Percentiles rank a stretch among this genome's conserved stretches.
Conservation (phyloP, 2,329 filamentous ascomycete species). For the Corinectria fuckeliana region DNA sequence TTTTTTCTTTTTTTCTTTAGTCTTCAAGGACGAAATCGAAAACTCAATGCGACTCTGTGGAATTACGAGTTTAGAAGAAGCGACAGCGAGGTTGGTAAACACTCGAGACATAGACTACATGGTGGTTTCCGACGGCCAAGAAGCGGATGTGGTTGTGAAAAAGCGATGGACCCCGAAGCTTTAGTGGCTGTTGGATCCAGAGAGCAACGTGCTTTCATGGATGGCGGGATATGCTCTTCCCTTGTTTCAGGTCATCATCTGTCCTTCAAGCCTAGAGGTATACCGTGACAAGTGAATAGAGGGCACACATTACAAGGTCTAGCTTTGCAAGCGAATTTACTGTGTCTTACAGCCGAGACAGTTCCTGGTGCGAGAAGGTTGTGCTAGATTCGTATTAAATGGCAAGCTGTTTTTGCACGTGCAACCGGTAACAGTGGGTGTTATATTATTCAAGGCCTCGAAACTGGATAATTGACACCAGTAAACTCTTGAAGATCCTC, state of each 20-base stretch:
- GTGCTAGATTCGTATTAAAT: background rate
- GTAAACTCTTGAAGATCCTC: slow-evolving; percentile 22
- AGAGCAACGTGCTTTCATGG: background rate
- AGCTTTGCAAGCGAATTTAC: background rate
- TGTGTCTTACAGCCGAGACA: background rate
- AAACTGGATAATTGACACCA: background rate
- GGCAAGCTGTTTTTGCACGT: background rate
- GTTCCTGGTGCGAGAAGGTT: background rate
- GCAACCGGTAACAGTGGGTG: background rate
- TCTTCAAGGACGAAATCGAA: slow-evolving; percentile 37
- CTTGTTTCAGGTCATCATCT: no score
- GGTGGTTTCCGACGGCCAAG: slow-evolving; percentile 17
- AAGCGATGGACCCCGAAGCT: slow-evolving; percentile 1
- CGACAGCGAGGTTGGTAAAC: slow-evolving; percentile 31
- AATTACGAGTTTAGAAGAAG: slow-evolving; percentile 29
- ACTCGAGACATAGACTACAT: slow-evolving; percentile 36
- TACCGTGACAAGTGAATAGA: background rate
- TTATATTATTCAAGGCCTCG: background rate
- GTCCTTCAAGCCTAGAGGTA: background rate
- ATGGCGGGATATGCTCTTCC: no score
- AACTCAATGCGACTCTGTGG: slow-evolving; percentile 36
- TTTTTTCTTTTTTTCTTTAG: no score
- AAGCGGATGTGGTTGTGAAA: background rate
- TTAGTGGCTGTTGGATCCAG: background rate
- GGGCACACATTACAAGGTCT: background rate